Evolutionary conservation across 805 yeast genomes (phyloP), one percentile per base, ranked within the genome.

Genomic region (Metschnikowia lochheadii): DNA sequence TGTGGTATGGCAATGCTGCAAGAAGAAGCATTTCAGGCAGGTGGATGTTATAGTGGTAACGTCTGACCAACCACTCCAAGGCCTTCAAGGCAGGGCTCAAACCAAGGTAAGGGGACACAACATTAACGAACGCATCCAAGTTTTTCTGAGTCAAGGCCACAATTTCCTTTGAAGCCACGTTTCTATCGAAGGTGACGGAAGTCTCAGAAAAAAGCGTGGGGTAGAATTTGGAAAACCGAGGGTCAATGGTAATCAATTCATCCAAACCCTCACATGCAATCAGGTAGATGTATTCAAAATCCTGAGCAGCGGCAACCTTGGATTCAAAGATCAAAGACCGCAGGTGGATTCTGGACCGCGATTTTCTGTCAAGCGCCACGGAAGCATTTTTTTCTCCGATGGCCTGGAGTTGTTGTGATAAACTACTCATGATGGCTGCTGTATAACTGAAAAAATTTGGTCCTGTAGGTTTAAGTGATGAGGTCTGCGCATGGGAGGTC

Each of bases 31-130:
- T 64, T 65, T 92, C 98, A 0, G 90, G 72, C 61, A 87, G 89
- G 61, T 86, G 84, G 44, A 87, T 75, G 64, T 94, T 91, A 57
- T 89, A 82, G 63, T 89, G 84, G 72, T 84, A 94, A 59, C 98
- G 80, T 71, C 99, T 85, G 17, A 94, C 85, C 21, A 91, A 81
- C 99, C 99, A 94, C 72, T 94, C 99, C 11, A 89, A 75, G 5
- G 97, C 92, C 59, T 84, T 84, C 45, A 89, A 62, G 2, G 97
- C 79, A 21, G 95, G 88, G 20, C 83, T 78, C 48, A 90, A 69
- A 55, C 82, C 79, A 79, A 92, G 82, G 65, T 83, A 84, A 2
- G 95, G 89, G 3, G 95, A 84, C 8, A 84, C 74, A 57, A 92
- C 73, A 51, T 84, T 77, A 53, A 94, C 70, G 63, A 88, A 92